A percentile compares a stretch with the other conserved stretches of the same genome.
phyloP scores from a whole-genome alignment of 2,329 filamentous ascomycete genomes.

The Neofusicoccum sp. region DNA sequence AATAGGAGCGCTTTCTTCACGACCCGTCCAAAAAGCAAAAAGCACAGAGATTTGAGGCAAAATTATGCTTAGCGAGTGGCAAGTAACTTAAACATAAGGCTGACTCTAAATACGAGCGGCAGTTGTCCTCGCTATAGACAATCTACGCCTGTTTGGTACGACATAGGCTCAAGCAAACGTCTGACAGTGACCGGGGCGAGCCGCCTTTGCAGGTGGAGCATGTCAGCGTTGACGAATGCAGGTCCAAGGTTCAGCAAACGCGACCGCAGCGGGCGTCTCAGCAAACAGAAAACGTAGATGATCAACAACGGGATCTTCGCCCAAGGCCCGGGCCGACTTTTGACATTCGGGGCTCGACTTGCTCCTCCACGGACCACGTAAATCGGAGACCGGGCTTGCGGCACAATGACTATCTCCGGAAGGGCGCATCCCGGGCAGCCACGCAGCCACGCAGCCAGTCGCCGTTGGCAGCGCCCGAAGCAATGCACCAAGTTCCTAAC shows the following conservation, averaged over 20 bases:
- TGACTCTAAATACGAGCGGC: neutral
- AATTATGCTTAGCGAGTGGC: too few relatives aligned
- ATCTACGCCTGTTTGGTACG: neutral
- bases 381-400: conserved; percentile 1
- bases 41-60: too few relatives aligned
- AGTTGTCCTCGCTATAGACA: too few relatives aligned
- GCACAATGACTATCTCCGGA: conserved; percentile 1
- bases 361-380: neutral
- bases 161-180: neutral
- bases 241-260: neutral
- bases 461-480: conserved; percentile 1
- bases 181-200: neutral
- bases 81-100: too few relatives aligned
- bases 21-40: too few relatives aligned
- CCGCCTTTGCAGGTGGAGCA: neutral
- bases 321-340: neutral
- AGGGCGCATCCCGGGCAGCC: neutral
- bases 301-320: neutral
- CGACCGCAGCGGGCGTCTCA: neutral
- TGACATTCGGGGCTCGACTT: neutral
- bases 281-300: neutral
- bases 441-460: conserved; percentile 2
- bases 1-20: too few relatives aligned
- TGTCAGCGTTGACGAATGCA: neutral
- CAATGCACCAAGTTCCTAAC: conserved; percentile 7